Base-by-base conservation (phyloP, 495 filamentous ascomycete species). In the Jackrogersella multiformis region DNA sequence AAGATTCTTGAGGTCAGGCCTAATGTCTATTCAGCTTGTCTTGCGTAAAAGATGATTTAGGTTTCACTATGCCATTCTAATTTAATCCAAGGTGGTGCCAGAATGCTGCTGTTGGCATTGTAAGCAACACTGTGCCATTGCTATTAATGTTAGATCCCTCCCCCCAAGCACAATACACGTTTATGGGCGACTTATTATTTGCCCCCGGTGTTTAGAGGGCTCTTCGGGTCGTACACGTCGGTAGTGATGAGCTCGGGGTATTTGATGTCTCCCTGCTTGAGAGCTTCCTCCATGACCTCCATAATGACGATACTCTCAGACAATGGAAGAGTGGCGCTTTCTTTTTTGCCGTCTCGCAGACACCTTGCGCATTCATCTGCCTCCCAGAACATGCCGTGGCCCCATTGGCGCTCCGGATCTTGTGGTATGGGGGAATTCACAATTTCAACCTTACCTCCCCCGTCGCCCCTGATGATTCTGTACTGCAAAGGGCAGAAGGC, bases 381-480 rank as follows among this genome's bases (percentile, higher is more conserved):
- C 76, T 97, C 93, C 90, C 90, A 97, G 79, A 91, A 94, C 92
- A 96, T 96, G 20, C 93, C 94, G 66, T 91, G 87, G 15, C 90
- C 92, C 70, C 84, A 82, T 51, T 78, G 66, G 32, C 75, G 76
- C 61, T 76, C 78, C 10, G 74, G 67, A 66, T 86, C 83, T 53
- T 73, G 76, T 18, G 90, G 89, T 66, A 93, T 88, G 8, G 84
- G 81, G 69, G 83, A 88, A 63, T 89, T 80, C 13, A 89, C 81
- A 54, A 87, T 84, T 69, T 88, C 82, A 2, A 86, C 73, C 52
- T 76, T 72, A 65, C 76, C 78, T 13, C 68, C 80, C 39, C 74
- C 76, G 48, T 76, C 80, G 68, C 75, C 79, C 70, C 77, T 79
- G 39, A 87, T 77, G 45, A 94, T 73, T 10, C 84, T 85, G 74